Evolutionary conservation across 179 eudicot species (phyloP), one percentile per base, ranked within the genome.

Genomic region (Spergularia azorica): DNA sequence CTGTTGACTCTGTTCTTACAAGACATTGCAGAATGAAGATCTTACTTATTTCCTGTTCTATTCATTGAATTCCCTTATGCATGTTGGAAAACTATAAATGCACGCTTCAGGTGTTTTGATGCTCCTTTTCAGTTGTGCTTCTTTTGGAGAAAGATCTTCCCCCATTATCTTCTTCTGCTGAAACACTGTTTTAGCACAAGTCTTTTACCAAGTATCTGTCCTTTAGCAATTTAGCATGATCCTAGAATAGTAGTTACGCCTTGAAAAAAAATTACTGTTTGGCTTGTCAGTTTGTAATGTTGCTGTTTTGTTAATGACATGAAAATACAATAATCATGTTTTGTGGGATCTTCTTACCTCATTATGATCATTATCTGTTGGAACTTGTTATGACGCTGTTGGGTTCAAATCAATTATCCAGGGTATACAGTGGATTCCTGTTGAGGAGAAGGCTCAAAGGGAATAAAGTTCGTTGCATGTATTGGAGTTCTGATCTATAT

Each of bases 351-450:
- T 55, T 55, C 17, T 16, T 20, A 20, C 13, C 13, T 9, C 56
- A 51, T 20, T 67, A 51, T 69, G 18, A 17, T 50, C 26, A 50
- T 68, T 20, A n/a, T 36, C 55, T 59, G 14, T 46, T 59, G 54
- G 21, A n/a, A 12, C 43, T 58, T 58, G 18, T 21, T 59, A 39
- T 66, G 43, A 32, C 16, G 38, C 26, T 58, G 39, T 3, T 75
- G 57, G 50, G 52, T 64, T 46, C 70, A 54, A 36, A 65, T 55
- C 15, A 13, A 15, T 76, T 56, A 38, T 73, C 67, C 86, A 88
- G 90, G 90, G 84, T 78, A 67, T 80, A 56, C 48, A 65, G 48
- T 88, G 88, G 88, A 26, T 85, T 32, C 77, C 88, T 51, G 38
- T 48, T 67, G 86, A 64, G 80, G 79, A 79, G 62, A 68, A 71